Evolutionary conservation across 352 stramenopile species (phyloP).

Genomic region (Globisporangium ultimum): DNA sequence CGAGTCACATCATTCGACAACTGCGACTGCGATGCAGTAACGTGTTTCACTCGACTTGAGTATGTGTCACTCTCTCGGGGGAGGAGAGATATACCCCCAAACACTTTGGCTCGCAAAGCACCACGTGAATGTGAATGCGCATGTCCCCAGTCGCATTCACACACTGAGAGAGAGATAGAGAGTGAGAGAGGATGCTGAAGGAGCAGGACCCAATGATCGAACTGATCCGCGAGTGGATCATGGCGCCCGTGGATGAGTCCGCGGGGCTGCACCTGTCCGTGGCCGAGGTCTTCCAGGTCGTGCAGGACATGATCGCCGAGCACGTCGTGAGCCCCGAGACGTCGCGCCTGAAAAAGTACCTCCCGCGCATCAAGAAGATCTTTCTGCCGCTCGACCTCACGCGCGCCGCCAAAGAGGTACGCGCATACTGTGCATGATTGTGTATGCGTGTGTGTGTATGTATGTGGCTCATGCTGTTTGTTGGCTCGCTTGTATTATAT

Average conservation of each 20-base stretch:
- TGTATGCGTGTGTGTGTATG: not conserved
- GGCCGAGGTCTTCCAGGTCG: constrained; percentile 64
- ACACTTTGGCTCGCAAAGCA: no score
- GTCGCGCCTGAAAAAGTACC: constrained; percentile 57
- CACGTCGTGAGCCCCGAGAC: constrained; percentile 38
- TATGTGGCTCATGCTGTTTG: not conserved
- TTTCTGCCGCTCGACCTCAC: constrained; percentile 74
- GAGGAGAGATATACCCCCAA: no score
- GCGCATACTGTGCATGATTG: not conserved
- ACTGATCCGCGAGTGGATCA: constrained; percentile 84
- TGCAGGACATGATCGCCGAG: constrained; percentile 76
- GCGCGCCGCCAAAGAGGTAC: constrained; percentile 42
- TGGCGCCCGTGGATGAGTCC: constrained; percentile 56
- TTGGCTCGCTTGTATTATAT: constrained; percentile 2
- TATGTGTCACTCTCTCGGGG: no score
- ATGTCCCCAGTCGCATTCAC: no score
- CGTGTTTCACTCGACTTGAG: no score
- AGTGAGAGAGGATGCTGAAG: constrained; percentile 81
- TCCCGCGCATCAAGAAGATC: constrained; percentile 61
- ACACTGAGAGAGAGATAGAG: no score
- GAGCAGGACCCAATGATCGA: constrained; percentile 86
- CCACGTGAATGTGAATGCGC: no score
- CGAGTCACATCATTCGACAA: no score
- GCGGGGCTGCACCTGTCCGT: constrained; percentile 59
- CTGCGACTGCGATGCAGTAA: no score